These are phyloP conservation scores for Alternaria gansuensis DNA, from an alignment of 2,329 filamentous ascomycete genomes.

Conservation along the genomic window DNA sequence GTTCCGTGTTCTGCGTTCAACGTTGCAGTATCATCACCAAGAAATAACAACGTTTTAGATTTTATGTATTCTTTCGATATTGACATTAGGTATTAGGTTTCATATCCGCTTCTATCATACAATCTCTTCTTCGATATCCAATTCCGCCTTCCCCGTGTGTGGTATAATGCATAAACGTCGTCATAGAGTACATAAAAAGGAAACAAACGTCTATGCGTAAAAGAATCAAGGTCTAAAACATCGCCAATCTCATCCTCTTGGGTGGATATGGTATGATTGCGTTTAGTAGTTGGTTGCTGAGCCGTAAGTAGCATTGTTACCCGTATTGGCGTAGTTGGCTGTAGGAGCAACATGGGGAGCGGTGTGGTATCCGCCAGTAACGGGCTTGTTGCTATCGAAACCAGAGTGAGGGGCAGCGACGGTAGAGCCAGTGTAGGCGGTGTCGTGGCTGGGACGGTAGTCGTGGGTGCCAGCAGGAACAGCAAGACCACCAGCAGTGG, in stretches of 20 bases:
- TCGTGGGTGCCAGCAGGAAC: conserved; percentile 32
- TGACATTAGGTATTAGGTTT: conserved; percentile 28
- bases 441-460: conserved; percentile 60
- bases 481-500: conserved; percentile 28
- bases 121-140: conserved; percentile 6
- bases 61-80: background rate
- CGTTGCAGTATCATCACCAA: background rate
- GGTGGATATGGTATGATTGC: background rate
- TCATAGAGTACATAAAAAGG: conserved; percentile 19
- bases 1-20: background rate
- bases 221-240: background rate
- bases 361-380: conserved; percentile 58
- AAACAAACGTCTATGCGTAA: conserved; percentile 3
- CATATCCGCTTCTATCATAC: conserved; percentile 18
- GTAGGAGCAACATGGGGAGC: conserved; percentile 47
- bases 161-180: conserved; percentile 38
- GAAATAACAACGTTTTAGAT: background rate
- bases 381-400: conserved; percentile 50
- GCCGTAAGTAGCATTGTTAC: conserved; percentile 52
- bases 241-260: background rate
- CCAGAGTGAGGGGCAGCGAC: conserved; percentile 50
- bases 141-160: conserved; percentile 19
- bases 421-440: conserved; percentile 59
- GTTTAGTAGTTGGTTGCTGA: conserved; percentile 24
- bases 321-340: conserved; percentile 35